Evolutionary conservation across 805 yeast genomes (phyloP).

Genomic region (Candida nemodendra): DNA sequence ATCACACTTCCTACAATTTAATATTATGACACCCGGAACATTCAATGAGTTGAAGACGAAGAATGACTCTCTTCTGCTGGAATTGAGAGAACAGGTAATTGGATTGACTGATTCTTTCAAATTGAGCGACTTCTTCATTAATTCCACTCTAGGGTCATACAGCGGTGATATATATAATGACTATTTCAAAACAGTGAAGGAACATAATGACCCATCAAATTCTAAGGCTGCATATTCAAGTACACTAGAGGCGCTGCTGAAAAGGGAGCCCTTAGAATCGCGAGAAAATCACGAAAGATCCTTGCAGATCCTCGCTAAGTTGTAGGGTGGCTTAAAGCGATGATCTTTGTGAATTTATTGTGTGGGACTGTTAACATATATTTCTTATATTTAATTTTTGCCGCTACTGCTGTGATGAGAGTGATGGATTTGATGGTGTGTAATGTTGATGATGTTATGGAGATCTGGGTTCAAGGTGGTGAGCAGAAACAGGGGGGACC

Average conservation of each 20-base stretch:
- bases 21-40: constrained; percentile 50
- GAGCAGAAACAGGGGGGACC: too few relatives aligned
- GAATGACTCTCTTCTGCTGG: constrained; percentile 45
- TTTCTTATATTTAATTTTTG: too few relatives aligned
- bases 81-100: constrained; percentile 65
- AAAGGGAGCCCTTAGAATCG: constrained; percentile 35
- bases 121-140: constrained; percentile 74
- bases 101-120: constrained; percentile 83
- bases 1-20: constrained; percentile 67
- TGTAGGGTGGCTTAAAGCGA: constrained; percentile 17
- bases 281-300: constrained; percentile 29
- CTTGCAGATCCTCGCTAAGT: constrained; percentile 21
- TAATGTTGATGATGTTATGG: too few relatives aligned
- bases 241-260: constrained; percentile 36
- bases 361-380: too few relatives aligned
- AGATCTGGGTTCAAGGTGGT: too few relatives aligned
- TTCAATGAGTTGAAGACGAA: constrained; percentile 40
- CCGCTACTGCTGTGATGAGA: too few relatives aligned
- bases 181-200: constrained; percentile 58
- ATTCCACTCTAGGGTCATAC: constrained; percentile 77
- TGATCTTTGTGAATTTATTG: too few relatives aligned
- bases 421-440: too few relatives aligned
- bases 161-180: constrained; percentile 83
- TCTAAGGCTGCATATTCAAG: constrained; percentile 63
- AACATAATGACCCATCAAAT: constrained; percentile 45